phyloP scores from a whole-genome alignment of 306 rosid genomes.

The Astragalus membranaceus region DNA sequence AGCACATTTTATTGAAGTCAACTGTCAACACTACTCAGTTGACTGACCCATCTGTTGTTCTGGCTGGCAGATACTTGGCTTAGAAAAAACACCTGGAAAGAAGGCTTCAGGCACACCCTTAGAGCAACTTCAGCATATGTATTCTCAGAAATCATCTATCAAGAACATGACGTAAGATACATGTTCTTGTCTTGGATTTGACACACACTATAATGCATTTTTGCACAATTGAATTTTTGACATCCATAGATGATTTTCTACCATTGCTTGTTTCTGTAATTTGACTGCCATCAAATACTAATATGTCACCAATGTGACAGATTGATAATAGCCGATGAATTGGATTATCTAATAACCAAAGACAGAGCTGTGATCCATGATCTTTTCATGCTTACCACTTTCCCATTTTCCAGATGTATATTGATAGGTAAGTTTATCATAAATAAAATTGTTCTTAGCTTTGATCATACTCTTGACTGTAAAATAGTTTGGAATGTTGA shows the following conservation, averaged over 20 bases:
- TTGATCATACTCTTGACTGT: background rate
- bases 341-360: slow-evolving; percentile 84
- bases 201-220: background rate
- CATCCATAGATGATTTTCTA: background rate
- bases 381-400: slow-evolving; percentile 87
- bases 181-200: background rate
- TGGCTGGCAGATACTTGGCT: slow-evolving; percentile 50
- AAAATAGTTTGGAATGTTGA: background rate
- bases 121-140: slow-evolving; percentile 68
- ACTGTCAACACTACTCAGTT: background rate
- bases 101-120: slow-evolving; percentile 45
- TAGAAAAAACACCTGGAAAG: slow-evolving; percentile 35
- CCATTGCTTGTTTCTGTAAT: slow-evolving; percentile 5
- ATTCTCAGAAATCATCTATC: slow-evolving; percentile 47
- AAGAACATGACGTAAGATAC: slow-evolving; percentile 63
- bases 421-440: slow-evolving; percentile 53
- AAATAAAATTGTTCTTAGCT: background rate
- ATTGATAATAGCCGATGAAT: slow-evolving; percentile 78
- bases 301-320: slow-evolving; percentile 30
- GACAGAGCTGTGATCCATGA: slow-evolving; percentile 86
- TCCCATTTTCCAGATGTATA: slow-evolving; percentile 80
- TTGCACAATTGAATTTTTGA: background rate
- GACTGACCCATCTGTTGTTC: slow-evolving; percentile 19
- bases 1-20: background rate
- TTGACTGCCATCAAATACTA: slow-evolving; percentile 1